Percentiles rank a stretch among this genome's conserved stretches.
These are phyloP conservation scores for Neostapfia colusana DNA, from an alignment of 176 grass and related monocot genomes.

Conservation along the genomic window DNA sequence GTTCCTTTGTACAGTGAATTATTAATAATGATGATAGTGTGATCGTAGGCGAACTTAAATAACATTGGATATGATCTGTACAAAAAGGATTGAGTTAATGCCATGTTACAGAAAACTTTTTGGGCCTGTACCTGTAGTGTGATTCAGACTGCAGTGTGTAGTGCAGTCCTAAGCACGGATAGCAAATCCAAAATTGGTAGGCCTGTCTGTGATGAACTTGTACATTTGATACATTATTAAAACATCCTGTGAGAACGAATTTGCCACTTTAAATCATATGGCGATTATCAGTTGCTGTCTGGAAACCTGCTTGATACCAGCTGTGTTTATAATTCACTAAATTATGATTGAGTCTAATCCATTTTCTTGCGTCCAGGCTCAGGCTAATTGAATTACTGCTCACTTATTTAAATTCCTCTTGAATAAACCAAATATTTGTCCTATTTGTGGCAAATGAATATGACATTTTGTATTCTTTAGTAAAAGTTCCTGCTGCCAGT, in stretches of 20 bases:
- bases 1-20: not conserved
- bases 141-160: not conserved
- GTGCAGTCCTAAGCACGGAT: not conserved
- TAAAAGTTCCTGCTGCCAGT: slow-evolving; percentile 1
- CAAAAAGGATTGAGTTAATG: slow-evolving; percentile 32
- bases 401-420: slow-evolving; percentile 5
- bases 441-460: not conserved
- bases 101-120: slow-evolving; percentile 4
- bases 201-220: not conserved
- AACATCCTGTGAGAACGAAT: not conserved
- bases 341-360: not conserved
- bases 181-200: slow-evolving; percentile 21
- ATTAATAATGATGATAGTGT: slow-evolving; percentile 19
- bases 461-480: not conserved
- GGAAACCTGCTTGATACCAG: not conserved
- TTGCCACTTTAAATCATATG: not conserved
- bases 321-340: not conserved
- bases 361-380: not conserved
- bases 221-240: not conserved
- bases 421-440: slow-evolving; percentile 2
- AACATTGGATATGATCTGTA: slow-evolving; percentile 24
- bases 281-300: not conserved
- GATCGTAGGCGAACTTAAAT: slow-evolving; percentile 10
- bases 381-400: not conserved
- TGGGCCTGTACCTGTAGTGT: slow-evolving; percentile 17